Evolutionary conservation across 306 rosid species (phyloP).

Genomic region (Fragaria ananassa): DNA sequence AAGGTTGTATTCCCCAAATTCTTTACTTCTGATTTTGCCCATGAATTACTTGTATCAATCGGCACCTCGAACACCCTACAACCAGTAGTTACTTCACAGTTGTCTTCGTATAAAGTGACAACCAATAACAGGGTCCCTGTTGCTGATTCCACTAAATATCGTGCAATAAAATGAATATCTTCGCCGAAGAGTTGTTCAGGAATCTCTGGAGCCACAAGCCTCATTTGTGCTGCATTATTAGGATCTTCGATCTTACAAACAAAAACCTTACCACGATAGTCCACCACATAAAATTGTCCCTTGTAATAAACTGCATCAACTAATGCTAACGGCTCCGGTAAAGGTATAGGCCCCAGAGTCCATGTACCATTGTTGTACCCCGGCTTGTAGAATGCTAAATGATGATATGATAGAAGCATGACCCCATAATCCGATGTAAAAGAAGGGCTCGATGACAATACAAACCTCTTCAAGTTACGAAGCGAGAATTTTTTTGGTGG

Average conservation of each 20-base stretch:
- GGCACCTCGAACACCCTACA: not conserved
- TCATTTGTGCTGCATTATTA: not conserved
- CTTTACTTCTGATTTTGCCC: not conserved
- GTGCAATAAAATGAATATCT: not conserved
- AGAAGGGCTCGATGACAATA: not conserved
- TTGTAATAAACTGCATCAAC: not conserved
- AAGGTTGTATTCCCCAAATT: not conserved
- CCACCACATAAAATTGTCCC: not conserved
- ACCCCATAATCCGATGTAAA: not conserved
- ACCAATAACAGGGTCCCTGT: not conserved
- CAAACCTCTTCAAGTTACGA: no score
- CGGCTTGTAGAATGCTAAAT: not conserved
- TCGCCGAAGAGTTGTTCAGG: not conserved
- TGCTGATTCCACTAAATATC: not conserved
- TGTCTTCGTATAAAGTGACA: not conserved
- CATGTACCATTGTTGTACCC: not conserved
- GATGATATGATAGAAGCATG: not conserved
- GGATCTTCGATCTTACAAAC: not conserved
- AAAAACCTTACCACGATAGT: not conserved
- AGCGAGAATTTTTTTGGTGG: not conserved
- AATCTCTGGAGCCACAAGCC: not conserved
- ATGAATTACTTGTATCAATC: not conserved
- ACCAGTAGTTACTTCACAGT: not conserved
- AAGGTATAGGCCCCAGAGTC: not conserved
- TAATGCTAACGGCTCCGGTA: not conserved